These are phyloP conservation scores for Posidonia australis DNA, from an alignment of 106 monocot genomes.

Conservation along the genomic window DNA sequence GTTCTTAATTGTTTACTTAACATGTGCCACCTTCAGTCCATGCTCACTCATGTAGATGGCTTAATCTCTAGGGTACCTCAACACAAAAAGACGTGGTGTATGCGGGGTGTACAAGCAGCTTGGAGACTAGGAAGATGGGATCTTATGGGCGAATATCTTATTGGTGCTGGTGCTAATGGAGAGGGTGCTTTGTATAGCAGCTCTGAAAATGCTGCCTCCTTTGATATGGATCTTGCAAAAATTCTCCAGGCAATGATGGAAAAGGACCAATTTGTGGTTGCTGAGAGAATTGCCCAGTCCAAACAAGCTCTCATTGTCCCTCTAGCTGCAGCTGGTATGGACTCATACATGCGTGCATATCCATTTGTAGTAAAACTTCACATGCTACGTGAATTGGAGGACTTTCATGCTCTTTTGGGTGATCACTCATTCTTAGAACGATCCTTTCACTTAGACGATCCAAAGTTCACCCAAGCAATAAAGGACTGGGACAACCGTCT, in stretches of 20 bases:
- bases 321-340: slow-evolving; percentile 97
- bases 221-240: slow-evolving; percentile 91
- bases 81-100: slow-evolving; percentile 86
- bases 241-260: slow-evolving; percentile 97
- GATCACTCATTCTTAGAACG: slow-evolving; percentile 68
- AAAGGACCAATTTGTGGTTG: slow-evolving; percentile 69
- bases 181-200: slow-evolving; percentile 35
- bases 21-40: slow-evolving; percentile 97
- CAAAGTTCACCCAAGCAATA: slow-evolving; percentile 42
- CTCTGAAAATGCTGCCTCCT: slow-evolving; percentile 61
- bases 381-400: slow-evolving; percentile 85
- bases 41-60: slow-evolving; percentile 99
- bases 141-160: slow-evolving; percentile 86
- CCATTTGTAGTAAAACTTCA: slow-evolving; percentile 97
- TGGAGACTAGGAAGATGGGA: slow-evolving; percentile 98
- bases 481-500: slow-evolving; percentile 95
- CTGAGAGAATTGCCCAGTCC: slow-evolving; percentile 74
- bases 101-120: slow-evolving; percentile 97
- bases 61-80: slow-evolving; percentile 71
- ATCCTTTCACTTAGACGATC: slow-evolving; percentile 48
- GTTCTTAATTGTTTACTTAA: slow-evolving; percentile 93
- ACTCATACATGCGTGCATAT: slow-evolving; percentile 97
- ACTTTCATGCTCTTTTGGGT: slow-evolving; percentile 58
- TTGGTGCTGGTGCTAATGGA: slow-evolving; percentile 47
- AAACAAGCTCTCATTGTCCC: slow-evolving; percentile 88